phyloP scores from a whole-genome alignment of 768 basidiomycete species.

The Termitomyces sp. region DNA sequence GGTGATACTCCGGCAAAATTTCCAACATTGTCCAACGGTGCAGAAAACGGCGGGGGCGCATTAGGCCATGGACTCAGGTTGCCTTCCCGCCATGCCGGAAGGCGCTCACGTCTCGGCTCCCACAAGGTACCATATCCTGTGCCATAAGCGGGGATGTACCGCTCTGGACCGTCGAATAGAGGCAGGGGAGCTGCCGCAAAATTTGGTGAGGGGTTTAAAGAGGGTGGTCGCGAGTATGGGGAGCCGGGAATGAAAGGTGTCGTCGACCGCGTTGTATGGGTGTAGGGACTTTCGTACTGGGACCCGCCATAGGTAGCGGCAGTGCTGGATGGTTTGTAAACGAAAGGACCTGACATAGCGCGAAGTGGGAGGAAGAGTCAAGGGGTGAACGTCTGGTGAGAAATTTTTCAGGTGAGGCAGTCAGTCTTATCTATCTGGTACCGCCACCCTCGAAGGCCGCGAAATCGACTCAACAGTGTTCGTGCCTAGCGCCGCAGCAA shows the following conservation, averaged over 20 bases:
- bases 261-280: not conserved
- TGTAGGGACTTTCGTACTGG: constrained; percentile 8
- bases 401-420: not conserved
- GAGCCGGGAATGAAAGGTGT: constrained; percentile 13
- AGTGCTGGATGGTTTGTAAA: constrained; percentile 2
- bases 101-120: constrained; percentile 1
- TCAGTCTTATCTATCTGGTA: not conserved
- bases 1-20: not conserved
- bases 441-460: not conserved
- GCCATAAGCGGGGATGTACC: constrained; percentile 1
- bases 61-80: not conserved
- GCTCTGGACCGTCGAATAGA: not conserved
- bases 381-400: not conserved
- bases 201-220: constrained; percentile 4
- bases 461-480: not conserved
- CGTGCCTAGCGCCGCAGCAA: not conserved
- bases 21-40: not conserved
- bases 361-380: not conserved
- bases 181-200: not conserved
- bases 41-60: not conserved
- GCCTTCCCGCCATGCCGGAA: constrained; percentile 7
- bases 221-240: constrained; percentile 6
- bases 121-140: not conserved
- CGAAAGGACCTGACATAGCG: constrained; percentile 9
- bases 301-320: not conserved